phyloP scores from a whole-genome alignment of 2,329 filamentous ascomycete species.

The Xenoacremonium recifei region DNA sequence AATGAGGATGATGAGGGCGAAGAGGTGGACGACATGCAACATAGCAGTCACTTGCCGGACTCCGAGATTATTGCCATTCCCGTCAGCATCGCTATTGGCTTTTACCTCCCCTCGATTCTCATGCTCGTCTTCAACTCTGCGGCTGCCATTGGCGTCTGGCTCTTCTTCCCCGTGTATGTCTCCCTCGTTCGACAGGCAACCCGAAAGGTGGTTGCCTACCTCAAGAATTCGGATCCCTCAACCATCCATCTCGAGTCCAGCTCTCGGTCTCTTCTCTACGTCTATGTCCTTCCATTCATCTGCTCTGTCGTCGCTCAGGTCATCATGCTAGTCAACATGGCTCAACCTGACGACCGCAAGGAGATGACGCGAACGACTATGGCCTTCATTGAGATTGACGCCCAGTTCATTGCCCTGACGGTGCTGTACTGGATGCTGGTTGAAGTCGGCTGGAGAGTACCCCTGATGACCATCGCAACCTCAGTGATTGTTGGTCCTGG shows the following conservation, averaged over 20 bases:
- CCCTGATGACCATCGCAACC: constrained; percentile 29
- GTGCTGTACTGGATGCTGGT: constrained; percentile 54
- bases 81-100: constrained; percentile 46
- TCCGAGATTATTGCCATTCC: constrained; percentile 59
- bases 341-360: constrained; percentile 42
- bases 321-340: constrained; percentile 39
- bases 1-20: constrained; percentile 12
- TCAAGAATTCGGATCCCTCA: constrained; percentile 25
- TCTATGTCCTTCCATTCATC: constrained; percentile 46
- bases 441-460: constrained; percentile 46
- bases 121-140: constrained; percentile 44
- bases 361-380: constrained; percentile 49
- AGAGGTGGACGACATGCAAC: too few relatives aligned
- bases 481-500: constrained; percentile 36
- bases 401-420: constrained; percentile 43
- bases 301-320: constrained; percentile 43
- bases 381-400: constrained; percentile 46
- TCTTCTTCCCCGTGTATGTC: constrained; percentile 52
- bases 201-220: constrained; percentile 25
- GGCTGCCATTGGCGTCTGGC: constrained; percentile 42
- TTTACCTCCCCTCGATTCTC: constrained; percentile 42
- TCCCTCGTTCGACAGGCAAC: constrained; percentile 40
- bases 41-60: constrained; percentile 37
- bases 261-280: constrained; percentile 33
- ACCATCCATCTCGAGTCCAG: constrained; percentile 44